Evolutionary conservation across 2,329 filamentous ascomycete species (phyloP).

Genomic region (Endocalyx cinctus): DNA sequence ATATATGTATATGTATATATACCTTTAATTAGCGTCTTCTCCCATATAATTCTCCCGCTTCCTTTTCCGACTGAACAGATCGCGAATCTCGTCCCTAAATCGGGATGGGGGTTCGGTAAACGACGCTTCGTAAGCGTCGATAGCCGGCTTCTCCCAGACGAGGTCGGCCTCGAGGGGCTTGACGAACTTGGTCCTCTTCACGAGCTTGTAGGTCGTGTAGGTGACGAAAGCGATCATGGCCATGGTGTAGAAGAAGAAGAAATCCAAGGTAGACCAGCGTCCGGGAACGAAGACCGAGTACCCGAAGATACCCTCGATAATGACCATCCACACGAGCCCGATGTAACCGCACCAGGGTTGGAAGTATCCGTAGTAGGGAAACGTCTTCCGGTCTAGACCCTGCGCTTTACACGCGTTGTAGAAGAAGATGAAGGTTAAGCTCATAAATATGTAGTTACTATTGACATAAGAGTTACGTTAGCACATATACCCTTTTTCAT

Average conservation of each 20-base stretch:
- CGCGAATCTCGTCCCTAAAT: slow-evolving; percentile 42
- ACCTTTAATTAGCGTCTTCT: slow-evolving; percentile 13
- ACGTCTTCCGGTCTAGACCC: slow-evolving; percentile 43
- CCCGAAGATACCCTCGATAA: slow-evolving; percentile 48
- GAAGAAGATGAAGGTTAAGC: slow-evolving; percentile 55
- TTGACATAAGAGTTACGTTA: too few relatives aligned
- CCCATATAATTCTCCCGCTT: slow-evolving; percentile 19
- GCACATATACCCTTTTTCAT: too few relatives aligned
- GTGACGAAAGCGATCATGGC: slow-evolving; percentile 41
- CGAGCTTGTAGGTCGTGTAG: slow-evolving; percentile 60
- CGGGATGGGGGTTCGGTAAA: slow-evolving; percentile 40
- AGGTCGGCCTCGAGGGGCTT: slow-evolving; percentile 52
- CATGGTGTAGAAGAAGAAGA: slow-evolving; percentile 48
- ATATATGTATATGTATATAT: too few relatives aligned
- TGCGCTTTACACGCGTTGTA: slow-evolving; percentile 49
- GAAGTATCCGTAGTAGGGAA: slow-evolving; percentile 55
- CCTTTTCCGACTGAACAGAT: slow-evolving; percentile 31
- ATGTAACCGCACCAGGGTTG: slow-evolving; percentile 55
- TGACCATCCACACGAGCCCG: slow-evolving; percentile 35
- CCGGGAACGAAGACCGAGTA: slow-evolving; percentile 45
- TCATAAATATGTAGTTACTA: slow-evolving; percentile 59
- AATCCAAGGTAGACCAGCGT: slow-evolving; percentile 29
- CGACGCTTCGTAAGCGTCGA: slow-evolving; percentile 49
- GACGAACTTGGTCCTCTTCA: slow-evolving; percentile 54
- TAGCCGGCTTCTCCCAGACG: slow-evolving; percentile 54